A percentile compares a stretch with the other conserved stretches of the same genome.
These are phyloP conservation scores for Fusarium sambucinum DNA, from an alignment of 2,329 filamentous ascomycete species.

Conservation along the genomic window DNA sequence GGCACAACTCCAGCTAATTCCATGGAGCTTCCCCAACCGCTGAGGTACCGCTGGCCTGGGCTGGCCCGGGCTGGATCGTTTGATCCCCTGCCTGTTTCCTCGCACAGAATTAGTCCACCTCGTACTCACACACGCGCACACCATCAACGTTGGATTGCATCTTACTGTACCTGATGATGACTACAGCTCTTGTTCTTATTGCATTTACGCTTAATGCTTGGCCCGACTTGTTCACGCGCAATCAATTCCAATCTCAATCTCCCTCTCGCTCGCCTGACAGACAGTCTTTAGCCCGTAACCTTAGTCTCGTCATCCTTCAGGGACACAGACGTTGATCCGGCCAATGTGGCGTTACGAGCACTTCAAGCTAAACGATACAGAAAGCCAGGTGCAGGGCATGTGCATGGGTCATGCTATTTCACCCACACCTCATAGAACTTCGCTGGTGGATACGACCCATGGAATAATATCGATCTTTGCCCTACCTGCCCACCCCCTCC, in stretches of 20 bases:
- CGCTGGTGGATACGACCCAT: slow-evolving; percentile 23
- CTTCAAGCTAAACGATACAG: slow-evolving; percentile 33
- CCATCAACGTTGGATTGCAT: slow-evolving; percentile 8
- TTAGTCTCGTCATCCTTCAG: slow-evolving; percentile 13
- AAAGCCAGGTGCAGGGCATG: slow-evolving; percentile 18
- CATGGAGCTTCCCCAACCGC: slow-evolving; percentile 27
- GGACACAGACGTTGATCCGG: slow-evolving; percentile 36
- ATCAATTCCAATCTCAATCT: slow-evolving; percentile 4
- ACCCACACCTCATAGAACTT: slow-evolving; percentile 16
- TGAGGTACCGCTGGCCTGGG: slow-evolving; percentile 28
- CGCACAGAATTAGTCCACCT: slow-evolving; percentile 2
- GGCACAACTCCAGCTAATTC: slow-evolving; percentile 25
- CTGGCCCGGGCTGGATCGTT: slow-evolving; percentile 20
- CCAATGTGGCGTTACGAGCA: slow-evolving; percentile 45
- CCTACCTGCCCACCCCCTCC: slow-evolving; percentile 39
- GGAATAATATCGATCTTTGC: slow-evolving; percentile 38
- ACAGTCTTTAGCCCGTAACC: neutral
- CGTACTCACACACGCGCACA: slow-evolving; percentile 7
- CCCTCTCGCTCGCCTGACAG: neutral
- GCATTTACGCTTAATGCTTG: slow-evolving; percentile 4
- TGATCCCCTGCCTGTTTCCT: slow-evolving; percentile 12
- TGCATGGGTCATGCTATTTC: slow-evolving; percentile 38
- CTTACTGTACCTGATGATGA: slow-evolving; percentile 13
- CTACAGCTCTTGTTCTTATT: slow-evolving; percentile 5
- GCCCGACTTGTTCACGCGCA: neutral